These are phyloP conservation scores for Penicillium flavigenum DNA, from an alignment of 495 filamentous ascomycete species.

Conservation along the genomic window DNA sequence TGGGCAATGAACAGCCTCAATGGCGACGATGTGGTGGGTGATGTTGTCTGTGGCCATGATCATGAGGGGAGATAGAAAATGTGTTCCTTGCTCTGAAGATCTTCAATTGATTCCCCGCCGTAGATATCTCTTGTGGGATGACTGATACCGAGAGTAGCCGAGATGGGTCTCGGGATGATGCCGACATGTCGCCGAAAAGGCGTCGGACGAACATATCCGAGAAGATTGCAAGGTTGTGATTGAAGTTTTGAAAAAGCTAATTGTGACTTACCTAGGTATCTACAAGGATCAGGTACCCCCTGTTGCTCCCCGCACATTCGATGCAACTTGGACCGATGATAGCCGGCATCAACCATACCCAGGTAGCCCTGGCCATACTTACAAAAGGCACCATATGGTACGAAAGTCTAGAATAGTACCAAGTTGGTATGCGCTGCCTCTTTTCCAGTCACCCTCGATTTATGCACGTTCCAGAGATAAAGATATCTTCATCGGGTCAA, in stretches of 20 bases:
- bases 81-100: not conserved
- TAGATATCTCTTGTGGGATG: not conserved
- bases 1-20: constrained; percentile 47
- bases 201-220: not conserved
- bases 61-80: not conserved
- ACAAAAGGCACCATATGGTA: not conserved
- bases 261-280: too few species aligned
- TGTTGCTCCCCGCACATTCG: not conserved
- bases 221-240: not conserved
- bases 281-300: too few species aligned
- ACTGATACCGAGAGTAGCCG: constrained; percentile 8
- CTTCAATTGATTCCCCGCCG: not conserved
- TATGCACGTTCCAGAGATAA: constrained; percentile 54
- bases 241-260: too few species aligned
- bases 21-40: constrained; percentile 44
- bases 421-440: not conserved
- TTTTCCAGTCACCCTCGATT: constrained; percentile 55
- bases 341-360: not conserved
- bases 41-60: not conserved
- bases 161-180: not conserved
- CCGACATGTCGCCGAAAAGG: not conserved
- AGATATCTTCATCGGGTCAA: not conserved
- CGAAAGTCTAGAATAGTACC: not conserved
- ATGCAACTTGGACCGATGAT: not conserved
- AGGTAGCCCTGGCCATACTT: not conserved